Conservation (phyloP, 1,284 basidiomycete species). For the Rugosomyces carneus region DNA sequence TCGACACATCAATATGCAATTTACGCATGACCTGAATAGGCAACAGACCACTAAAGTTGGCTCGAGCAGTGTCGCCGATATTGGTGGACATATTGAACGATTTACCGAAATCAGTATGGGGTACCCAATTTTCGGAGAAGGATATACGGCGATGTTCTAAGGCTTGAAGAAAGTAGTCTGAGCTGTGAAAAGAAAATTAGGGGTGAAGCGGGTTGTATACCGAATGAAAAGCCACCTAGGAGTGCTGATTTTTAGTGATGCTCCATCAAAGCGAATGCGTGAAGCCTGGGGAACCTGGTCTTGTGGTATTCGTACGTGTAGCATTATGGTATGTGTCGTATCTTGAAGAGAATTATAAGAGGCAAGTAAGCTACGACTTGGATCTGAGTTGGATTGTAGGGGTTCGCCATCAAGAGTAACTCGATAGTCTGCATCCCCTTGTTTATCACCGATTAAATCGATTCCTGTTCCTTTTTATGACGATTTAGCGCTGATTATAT, state of each 20-base stretch:
- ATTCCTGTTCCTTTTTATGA: constrained; percentile 45
- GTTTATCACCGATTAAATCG: constrained; percentile 41
- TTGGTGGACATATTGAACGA: constrained; percentile 39
- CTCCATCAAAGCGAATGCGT: constrained; percentile 42
- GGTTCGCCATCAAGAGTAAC: constrained; percentile 40
- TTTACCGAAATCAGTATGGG: constrained; percentile 25
- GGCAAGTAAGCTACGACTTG: constrained; percentile 34
- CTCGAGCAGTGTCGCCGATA: constrained; percentile 39
- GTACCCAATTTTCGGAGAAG: constrained; percentile 47
- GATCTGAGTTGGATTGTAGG: constrained; percentile 13
- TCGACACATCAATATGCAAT: constrained; percentile 6
- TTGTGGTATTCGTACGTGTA: constrained; percentile 36
- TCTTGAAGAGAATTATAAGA: constrained; percentile 36
- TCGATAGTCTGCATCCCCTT: constrained; percentile 33
- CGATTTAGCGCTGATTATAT: constrained; percentile 1
- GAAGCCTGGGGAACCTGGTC: constrained; percentile 13
- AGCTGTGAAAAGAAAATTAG: neutral
- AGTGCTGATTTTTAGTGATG: constrained; percentile 31
- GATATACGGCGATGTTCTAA: constrained; percentile 37
- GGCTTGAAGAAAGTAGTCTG: constrained; percentile 31
- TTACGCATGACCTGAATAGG: constrained; percentile 7
- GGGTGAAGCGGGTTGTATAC: neutral
- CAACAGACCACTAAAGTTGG: constrained; percentile 44
- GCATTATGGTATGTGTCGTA: constrained; percentile 38
- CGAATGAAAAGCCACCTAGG: neutral